A percentile compares a stretch with the other conserved stretches of the same genome.
These are phyloP conservation scores for Scheffersomyces cryptocercus DNA, from an alignment of 1,139 yeast genomes.

Conservation along the genomic window DNA sequence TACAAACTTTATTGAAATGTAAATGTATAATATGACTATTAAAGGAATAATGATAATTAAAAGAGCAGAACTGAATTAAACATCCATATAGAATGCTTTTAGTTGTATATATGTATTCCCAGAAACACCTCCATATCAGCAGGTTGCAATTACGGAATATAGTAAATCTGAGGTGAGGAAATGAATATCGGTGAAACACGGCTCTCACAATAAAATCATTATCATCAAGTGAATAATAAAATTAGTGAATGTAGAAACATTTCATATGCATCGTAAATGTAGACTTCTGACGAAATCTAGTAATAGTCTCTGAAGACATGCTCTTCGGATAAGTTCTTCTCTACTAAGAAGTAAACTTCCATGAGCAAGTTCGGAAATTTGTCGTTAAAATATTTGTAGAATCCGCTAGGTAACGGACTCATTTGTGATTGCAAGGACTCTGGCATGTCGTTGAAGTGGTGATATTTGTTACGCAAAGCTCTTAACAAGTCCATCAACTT, in stretches of 20 bases:
- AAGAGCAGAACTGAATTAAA: no score
- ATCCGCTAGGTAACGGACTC: slow-evolving; percentile 84
- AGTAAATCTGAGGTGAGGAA: no score
- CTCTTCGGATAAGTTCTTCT: slow-evolving; percentile 58
- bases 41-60: no score
- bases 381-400: slow-evolving; percentile 68
- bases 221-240: no score
- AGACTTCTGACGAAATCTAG: slow-evolving; percentile 9
- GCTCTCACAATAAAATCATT: no score
- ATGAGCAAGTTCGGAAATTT: slow-evolving; percentile 79
- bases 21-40: no score
- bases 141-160: no score
- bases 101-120: no score
- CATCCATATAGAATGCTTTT: no score
- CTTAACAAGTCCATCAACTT: slow-evolving; percentile 82
- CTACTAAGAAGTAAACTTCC: slow-evolving; percentile 70
- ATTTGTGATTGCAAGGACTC: slow-evolving; percentile 55
- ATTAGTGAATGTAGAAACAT: background rate
- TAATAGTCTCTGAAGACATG: slow-evolving; percentile 60
- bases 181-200: no score
- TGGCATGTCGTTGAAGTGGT: slow-evolving; percentile 91
- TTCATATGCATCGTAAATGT: slow-evolving; percentile 5
- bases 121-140: no score
- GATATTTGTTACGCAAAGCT: slow-evolving; percentile 88
- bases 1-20: no score